Conservation (phyloP, 1,139 yeast genomes). For the Lizanozyma gosingica region DNA sequence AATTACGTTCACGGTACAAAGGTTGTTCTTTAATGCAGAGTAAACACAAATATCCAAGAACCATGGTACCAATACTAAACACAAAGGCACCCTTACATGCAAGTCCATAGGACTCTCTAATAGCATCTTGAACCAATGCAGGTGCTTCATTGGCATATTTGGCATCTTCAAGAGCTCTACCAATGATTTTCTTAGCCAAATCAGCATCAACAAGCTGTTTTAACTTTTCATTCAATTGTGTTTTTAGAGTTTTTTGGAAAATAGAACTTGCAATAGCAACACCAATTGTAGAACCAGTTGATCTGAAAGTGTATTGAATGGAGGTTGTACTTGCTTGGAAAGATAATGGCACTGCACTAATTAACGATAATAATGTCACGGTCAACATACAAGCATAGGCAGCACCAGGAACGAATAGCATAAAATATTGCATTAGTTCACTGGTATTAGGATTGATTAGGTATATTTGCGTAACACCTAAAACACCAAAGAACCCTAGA, state of each 20-base stretch:
- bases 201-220: constrained; percentile 3
- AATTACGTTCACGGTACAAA: no score
- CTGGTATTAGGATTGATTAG: no score
- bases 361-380: constrained; percentile 16
- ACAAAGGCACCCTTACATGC: constrained; percentile 15
- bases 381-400: constrained; percentile 17
- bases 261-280: constrained; percentile 16
- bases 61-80: constrained; percentile 11
- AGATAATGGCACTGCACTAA: constrained; percentile 15
- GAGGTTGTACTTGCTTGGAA: constrained; percentile 19
- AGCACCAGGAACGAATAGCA: constrained; percentile 13
- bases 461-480: no score
- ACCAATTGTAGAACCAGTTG: constrained; percentile 20
- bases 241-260: constrained; percentile 12
- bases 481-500: constrained; percentile 12
- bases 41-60: constrained; percentile 12
- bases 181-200: constrained; percentile 11
- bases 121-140: constrained; percentile 11
- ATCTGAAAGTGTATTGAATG: constrained; percentile 18
- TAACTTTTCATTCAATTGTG: constrained; percentile 8
- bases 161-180: constrained; percentile 13
- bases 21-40: constrained; percentile 19
- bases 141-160: constrained; percentile 14
- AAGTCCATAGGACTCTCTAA: constrained; percentile 11
- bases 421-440: constrained; percentile 11